Conservation (phyloP, 768 basidiomycete genomes). For the Pilatotrama ljubarskyi region DNA sequence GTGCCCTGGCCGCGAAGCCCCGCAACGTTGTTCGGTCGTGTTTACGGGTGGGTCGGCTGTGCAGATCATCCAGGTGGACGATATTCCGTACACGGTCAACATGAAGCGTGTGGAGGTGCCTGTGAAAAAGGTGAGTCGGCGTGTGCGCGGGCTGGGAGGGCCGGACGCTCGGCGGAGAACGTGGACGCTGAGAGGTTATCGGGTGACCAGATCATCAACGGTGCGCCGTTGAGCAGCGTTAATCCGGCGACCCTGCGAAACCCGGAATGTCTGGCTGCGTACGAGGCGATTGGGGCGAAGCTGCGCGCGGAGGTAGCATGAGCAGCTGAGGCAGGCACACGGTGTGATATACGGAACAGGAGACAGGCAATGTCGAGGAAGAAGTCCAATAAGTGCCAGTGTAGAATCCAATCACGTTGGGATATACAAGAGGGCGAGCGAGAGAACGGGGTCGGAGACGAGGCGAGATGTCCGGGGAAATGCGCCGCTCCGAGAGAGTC, state of each 20-base stretch:
- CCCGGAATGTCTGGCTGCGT: conserved; percentile 67
- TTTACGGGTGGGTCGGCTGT: conserved; percentile 9
- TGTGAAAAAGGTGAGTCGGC: conserved; percentile 62
- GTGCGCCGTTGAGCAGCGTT: conserved; percentile 63
- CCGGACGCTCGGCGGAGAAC: neutral
- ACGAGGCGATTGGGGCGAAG: conserved; percentile 51
- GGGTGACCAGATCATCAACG: conserved; percentile 67
- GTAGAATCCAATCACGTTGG: neutral
- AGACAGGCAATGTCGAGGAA: neutral
- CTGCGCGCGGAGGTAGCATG: conserved; percentile 48
- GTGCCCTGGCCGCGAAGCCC: conserved; percentile 8
- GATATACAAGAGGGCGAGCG: neutral
- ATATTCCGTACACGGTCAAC: conserved; percentile 80
- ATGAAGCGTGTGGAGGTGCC: conserved; percentile 81
- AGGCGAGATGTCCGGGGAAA: conserved; percentile 7
- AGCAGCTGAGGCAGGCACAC: neutral
- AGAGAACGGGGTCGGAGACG: neutral
- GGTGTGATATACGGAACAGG: neutral
- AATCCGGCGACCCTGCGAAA: conserved; percentile 75
- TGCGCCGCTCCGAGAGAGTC: conserved; percentile 4
- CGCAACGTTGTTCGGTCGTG: conserved; percentile 26
- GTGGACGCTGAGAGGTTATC: conserved; percentile 11
- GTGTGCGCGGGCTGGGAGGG: neutral
- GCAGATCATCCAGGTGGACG: conserved; percentile 67
- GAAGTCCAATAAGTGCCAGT: neutral